These are phyloP conservation scores for Leccinum angustisporum DNA, from an alignment of 1,284 basidiomycete species.

Conservation along the genomic window DNA sequence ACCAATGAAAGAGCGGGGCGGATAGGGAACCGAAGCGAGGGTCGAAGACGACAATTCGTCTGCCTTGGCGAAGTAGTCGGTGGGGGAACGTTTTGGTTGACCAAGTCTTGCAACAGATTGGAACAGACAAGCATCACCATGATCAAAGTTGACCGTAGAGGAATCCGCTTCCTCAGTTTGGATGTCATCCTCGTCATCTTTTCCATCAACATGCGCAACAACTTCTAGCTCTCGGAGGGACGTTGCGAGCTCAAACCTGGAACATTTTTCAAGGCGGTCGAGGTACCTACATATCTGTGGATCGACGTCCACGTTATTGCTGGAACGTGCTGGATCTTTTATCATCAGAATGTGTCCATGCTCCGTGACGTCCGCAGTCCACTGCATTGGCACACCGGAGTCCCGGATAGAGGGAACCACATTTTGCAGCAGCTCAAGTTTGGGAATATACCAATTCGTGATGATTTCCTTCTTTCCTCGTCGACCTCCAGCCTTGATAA, in stretches of 20 bases:
- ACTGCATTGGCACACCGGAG: background rate
- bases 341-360: background rate
- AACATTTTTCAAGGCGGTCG: background rate
- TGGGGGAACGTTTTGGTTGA: background rate
- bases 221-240: background rate
- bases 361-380: background rate
- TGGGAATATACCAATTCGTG: background rate
- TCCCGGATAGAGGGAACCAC: background rate
- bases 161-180: background rate
- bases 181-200: background rate
- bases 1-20: background rate
- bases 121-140: background rate
- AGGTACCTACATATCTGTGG: background rate
- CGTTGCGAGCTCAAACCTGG: background rate
- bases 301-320: background rate
- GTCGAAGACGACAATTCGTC: background rate
- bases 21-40: background rate
- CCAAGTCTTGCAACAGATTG: background rate
- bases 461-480: background rate
- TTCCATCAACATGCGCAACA: background rate
- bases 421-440: background rate
- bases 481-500: background rate
- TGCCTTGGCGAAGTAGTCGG: background rate
- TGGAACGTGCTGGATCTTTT: background rate
- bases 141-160: background rate